phyloP scores from a whole-genome alignment of 495 filamentous ascomycete species.

The Lasiosphaeriaceae sp. region DNA sequence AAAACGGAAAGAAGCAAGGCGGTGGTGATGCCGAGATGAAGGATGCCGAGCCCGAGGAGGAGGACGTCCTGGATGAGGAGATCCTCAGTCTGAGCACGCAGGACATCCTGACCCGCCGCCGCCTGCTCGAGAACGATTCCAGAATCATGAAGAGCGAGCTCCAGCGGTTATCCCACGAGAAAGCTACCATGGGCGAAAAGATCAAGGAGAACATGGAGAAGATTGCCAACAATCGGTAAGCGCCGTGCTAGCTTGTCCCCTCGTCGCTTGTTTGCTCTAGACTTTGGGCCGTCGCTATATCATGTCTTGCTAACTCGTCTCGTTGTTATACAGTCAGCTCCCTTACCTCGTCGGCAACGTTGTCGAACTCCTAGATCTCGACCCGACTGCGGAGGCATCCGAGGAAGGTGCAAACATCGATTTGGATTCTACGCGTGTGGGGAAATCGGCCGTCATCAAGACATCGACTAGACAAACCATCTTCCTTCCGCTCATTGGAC shows the following conservation, averaged over 20 bases:
- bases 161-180: slow-evolving; percentile 91
- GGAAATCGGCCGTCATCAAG: slow-evolving; percentile 99
- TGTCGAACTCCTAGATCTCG: slow-evolving; percentile 92
- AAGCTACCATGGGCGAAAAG: slow-evolving; percentile 91
- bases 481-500: slow-evolving; percentile 94
- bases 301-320: slow-evolving; percentile 14
- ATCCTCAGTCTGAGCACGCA: slow-evolving; percentile 85
- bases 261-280: slow-evolving; percentile 15
- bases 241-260: background rate
- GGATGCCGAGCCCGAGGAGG: slow-evolving; percentile 60
- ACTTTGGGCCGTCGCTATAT: background rate
- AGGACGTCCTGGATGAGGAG: slow-evolving; percentile 82
- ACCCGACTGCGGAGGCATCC: slow-evolving; percentile 90
- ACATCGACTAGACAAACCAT: slow-evolving; percentile 99
- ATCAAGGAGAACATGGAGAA: slow-evolving; percentile 99
- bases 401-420: slow-evolving; percentile 99
- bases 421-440: slow-evolving; percentile 91
- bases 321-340: slow-evolving; percentile 65
- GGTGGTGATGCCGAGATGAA: slow-evolving; percentile 89
- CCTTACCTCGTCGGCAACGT: slow-evolving; percentile 98
- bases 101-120: slow-evolving; percentile 83
- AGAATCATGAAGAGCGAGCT: slow-evolving; percentile 98
- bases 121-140: slow-evolving; percentile 92
- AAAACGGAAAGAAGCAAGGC: slow-evolving; percentile 58
- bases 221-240: slow-evolving; percentile 95